These are phyloP conservation scores for Aspergillus ostianus DNA, from an alignment of 495 filamentous ascomycete genomes.

Conservation along the genomic window DNA sequence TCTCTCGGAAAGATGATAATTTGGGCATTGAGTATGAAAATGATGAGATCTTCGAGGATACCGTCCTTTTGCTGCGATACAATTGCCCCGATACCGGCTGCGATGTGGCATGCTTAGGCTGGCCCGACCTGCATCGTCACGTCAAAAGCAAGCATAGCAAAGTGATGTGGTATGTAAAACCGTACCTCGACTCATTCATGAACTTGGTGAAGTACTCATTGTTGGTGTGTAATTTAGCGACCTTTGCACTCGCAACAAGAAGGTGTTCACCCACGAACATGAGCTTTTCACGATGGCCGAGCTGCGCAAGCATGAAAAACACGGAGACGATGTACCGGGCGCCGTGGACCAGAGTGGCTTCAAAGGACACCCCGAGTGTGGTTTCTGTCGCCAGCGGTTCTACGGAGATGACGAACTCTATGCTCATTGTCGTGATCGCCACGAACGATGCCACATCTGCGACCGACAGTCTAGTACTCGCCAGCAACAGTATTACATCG, in stretches of 20 bases:
- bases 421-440: conserved; percentile 83
- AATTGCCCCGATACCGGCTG: conserved; percentile 88
- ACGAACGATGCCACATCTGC: conserved; percentile 94
- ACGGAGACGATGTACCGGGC: conserved; percentile 89
- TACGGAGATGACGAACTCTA: conserved; percentile 97
- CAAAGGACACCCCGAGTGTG: conserved; percentile 92
- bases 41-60: conserved; percentile 83
- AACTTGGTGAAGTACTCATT: conserved; percentile 7
- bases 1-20: conserved; percentile 72
- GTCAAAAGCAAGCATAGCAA: conserved; percentile 77
- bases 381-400: conserved; percentile 86
- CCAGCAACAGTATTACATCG: conserved; percentile 81
- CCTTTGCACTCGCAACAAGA: conserved; percentile 91
- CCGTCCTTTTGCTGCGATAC: conserved; percentile 80
- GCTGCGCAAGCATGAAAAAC: conserved; percentile 80
- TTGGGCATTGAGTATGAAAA: conserved; percentile 89
- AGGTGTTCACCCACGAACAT: conserved; percentile 98
- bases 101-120: conserved; percentile 86
- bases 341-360: conserved; percentile 92
- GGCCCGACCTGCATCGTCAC: conserved; percentile 92
- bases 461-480: conserved; percentile 67
- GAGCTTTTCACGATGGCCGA: conserved; percentile 84
- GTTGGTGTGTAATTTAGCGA: conserved; percentile 46
- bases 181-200: background rate
- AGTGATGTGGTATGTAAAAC: conserved; percentile 72